Conservation (phyloP, 176 grass and related monocot species). For the Oryza meridionalis region DNA sequence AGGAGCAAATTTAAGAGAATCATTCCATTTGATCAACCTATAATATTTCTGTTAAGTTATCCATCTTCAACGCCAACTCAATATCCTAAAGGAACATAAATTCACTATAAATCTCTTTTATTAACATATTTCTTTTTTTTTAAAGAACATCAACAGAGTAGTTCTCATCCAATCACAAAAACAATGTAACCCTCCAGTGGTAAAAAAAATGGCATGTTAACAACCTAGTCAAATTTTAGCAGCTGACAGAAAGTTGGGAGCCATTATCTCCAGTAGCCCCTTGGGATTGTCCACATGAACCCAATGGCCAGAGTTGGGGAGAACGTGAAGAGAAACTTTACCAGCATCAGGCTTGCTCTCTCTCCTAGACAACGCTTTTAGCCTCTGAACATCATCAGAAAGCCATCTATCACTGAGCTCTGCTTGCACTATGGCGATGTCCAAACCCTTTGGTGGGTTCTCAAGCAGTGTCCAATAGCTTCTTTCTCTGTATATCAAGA, state of each 20-base stretch:
- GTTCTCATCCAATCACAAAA: neutral
- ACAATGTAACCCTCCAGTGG: neutral
- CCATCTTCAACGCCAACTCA: neutral
- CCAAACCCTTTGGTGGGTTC: slow-evolving; percentile 73
- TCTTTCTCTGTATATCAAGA: slow-evolving; percentile 59
- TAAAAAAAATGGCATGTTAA: slow-evolving; percentile 20
- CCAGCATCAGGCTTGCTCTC: slow-evolving; percentile 47
- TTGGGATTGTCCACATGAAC: slow-evolving; percentile 96
- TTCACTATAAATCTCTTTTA: slow-evolving; percentile 7
- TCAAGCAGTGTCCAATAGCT: slow-evolving; percentile 82
- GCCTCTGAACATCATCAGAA: slow-evolving; percentile 61
- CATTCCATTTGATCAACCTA: neutral
- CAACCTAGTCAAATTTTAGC: slow-evolving; percentile 26
- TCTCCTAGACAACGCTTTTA: slow-evolving; percentile 66
- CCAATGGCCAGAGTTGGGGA: slow-evolving; percentile 93
- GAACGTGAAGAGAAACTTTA: slow-evolving; percentile 68
- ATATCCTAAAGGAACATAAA: neutral
- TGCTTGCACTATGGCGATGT: slow-evolving; percentile 82
- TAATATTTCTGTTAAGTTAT: neutral
- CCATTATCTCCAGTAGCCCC: slow-evolving; percentile 84
- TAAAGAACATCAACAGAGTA: neutral
- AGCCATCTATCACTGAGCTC: slow-evolving; percentile 89
- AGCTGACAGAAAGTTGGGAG: slow-evolving; percentile 58
- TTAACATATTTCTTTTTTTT: neutral
- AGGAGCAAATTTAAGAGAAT: neutral